phyloP scores from a whole-genome alignment of 768 basidiomycete species.

The Pisolithus sp. region DNA sequence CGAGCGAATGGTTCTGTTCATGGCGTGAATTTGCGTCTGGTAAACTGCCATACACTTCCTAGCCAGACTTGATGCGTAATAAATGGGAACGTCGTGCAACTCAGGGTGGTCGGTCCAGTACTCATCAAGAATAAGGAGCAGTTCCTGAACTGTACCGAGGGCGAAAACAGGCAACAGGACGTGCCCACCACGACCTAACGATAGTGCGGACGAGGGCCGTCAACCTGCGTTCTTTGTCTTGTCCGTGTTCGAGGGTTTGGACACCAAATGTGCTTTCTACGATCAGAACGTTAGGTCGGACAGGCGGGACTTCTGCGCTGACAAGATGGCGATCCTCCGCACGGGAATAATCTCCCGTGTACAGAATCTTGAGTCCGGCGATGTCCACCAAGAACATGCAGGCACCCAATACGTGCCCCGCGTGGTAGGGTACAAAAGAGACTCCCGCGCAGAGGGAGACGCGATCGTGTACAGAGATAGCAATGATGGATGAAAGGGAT shows the following conservation, averaged over 20 bases:
- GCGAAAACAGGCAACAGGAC: slow-evolving; percentile 94
- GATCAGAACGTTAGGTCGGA: slow-evolving; percentile 89
- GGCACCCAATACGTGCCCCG: slow-evolving; percentile 94
- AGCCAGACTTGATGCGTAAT: slow-evolving; percentile 90
- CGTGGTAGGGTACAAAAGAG: slow-evolving; percentile 93
- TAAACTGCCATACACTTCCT: slow-evolving; percentile 97
- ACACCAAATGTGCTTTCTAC: slow-evolving; percentile 97
- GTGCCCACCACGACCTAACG: slow-evolving; percentile 82
- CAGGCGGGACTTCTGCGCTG: slow-evolving; percentile 86
- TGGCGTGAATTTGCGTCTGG: slow-evolving; percentile 93
- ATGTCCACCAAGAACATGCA: slow-evolving; percentile 98
- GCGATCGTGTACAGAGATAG: slow-evolving; percentile 84
- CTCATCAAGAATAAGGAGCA: slow-evolving; percentile 88
- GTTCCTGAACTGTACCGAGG: slow-evolving; percentile 89
- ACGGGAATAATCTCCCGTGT: slow-evolving; percentile 96
- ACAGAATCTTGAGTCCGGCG: slow-evolving; percentile 86
- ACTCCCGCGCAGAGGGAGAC: slow-evolving; percentile 87
- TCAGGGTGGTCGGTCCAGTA: slow-evolving; percentile 95
- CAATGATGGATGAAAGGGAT: slow-evolving; percentile 76
- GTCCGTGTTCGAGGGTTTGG: slow-evolving; percentile 77
- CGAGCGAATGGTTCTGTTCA: slow-evolving; percentile 87
- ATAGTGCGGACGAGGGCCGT: slow-evolving; percentile 89
- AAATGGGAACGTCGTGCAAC: slow-evolving; percentile 85
- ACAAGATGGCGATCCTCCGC: slow-evolving; percentile 96
- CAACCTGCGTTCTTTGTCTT: slow-evolving; percentile 87